phyloP scores from a whole-genome alignment of 192 early-diverging fungal genomes.

The Backusella mclennaniae region DNA sequence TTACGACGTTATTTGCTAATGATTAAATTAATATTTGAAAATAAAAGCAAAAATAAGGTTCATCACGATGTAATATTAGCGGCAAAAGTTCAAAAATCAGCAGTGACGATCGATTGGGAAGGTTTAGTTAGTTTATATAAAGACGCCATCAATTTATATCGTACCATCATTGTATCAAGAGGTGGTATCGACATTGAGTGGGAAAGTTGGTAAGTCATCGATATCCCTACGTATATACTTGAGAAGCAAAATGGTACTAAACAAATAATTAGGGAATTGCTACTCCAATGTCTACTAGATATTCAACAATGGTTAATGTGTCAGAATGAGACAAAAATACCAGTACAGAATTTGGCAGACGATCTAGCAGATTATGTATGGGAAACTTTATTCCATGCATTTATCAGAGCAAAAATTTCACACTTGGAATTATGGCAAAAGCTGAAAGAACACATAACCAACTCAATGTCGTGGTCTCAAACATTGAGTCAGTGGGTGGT shows the following conservation, averaged over 20 bases:
- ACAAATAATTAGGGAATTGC: constrained; percentile 43
- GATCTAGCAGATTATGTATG: constrained; percentile 65
- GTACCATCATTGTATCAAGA: constrained; percentile 50
- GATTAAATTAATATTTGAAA: constrained; percentile 60
- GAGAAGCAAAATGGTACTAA: not conserved
- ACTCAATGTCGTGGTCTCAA: constrained; percentile 55
- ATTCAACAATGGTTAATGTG: constrained; percentile 62
- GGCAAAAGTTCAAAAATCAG: not conserved
- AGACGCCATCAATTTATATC: constrained; percentile 66
- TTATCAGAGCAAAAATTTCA: constrained; percentile 57
- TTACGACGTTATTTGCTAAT: constrained; percentile 71
- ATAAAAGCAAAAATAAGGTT: constrained; percentile 33
- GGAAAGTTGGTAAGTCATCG: constrained; percentile 46
- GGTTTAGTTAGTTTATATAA: constrained; percentile 56
- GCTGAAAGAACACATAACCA: constrained; percentile 45
- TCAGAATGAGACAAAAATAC: constrained; percentile 35
- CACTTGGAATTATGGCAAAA: constrained; percentile 56
- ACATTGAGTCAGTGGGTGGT: constrained; percentile 68
- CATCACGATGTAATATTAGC: not conserved
- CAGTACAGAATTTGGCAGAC: constrained; percentile 40
- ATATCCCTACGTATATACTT: not conserved
- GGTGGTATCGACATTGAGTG: constrained; percentile 53
- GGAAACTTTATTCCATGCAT: constrained; percentile 70
- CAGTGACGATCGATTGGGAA: constrained; percentile 36
- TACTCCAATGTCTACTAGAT: constrained; percentile 57